Evolutionary conservation across 2,329 filamentous ascomycete species (phyloP).

Genomic region (Simplicillium sp.): DNA sequence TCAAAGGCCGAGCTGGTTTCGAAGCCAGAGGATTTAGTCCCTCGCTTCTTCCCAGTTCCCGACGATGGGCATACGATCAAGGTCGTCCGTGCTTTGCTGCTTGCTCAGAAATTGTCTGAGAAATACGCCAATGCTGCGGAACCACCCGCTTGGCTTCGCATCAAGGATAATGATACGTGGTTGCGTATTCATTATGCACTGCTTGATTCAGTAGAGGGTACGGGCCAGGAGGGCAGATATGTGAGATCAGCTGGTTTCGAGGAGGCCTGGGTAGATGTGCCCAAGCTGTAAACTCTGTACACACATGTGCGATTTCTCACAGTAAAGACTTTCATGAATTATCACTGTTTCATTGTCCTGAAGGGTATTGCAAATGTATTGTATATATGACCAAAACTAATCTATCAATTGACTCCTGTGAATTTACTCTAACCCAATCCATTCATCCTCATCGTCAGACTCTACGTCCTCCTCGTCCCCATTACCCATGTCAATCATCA

Average conservation of each 20-base stretch:
- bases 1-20: slow-evolving; percentile 20
- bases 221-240: slow-evolving; percentile 38
- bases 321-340: no score
- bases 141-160: slow-evolving; percentile 33
- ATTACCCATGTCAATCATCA: slow-evolving; percentile 16
- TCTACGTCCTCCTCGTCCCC: slow-evolving; percentile 21
- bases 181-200: slow-evolving; percentile 49
- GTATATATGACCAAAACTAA: slow-evolving; percentile 7
- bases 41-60: slow-evolving; percentile 33
- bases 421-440: slow-evolving; percentile 37
- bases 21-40: slow-evolving; percentile 38
- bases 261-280: slow-evolving; percentile 50
- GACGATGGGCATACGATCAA: slow-evolving; percentile 84
- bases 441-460: slow-evolving; percentile 32
- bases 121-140: slow-evolving; percentile 30
- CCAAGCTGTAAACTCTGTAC: slow-evolving; percentile 7
- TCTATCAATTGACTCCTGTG: slow-evolving; percentile 4
- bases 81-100: slow-evolving; percentile 57
- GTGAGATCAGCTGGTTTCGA: slow-evolving; percentile 53
- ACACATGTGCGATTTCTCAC: not conserved
- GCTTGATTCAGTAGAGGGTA: slow-evolving; percentile 49
- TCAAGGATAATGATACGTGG: slow-evolving; percentile 52
- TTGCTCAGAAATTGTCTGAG: slow-evolving; percentile 46
- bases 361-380: slow-evolving; percentile 9
- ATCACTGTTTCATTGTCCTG: not conserved